A percentile compares a stretch with the other conserved stretches of the same genome.
phyloP scores from a whole-genome alignment of 768 basidiomycete species.

The Tulasnella sp. region DNA sequence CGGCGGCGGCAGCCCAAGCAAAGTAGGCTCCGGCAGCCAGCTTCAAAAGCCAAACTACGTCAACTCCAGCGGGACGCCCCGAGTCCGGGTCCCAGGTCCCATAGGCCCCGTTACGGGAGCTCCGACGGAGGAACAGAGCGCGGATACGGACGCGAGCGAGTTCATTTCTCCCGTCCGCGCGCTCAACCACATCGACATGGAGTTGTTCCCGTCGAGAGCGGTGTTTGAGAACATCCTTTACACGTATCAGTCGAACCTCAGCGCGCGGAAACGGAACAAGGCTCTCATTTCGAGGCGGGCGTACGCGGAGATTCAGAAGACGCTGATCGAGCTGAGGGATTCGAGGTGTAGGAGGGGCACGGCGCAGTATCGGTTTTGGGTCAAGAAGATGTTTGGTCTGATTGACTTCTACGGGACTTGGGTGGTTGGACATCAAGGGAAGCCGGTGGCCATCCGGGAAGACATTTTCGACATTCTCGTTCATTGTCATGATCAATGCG shows the following conservation, averaged over 20 bases:
- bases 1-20: not conserved
- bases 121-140: not conserved
- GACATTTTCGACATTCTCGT: conserved; percentile 13
- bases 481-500: conserved; percentile 13
- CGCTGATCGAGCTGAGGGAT: conserved; percentile 2
- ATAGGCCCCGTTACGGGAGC: not conserved
- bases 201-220: conserved; percentile 2
- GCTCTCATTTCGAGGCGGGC: conserved; percentile 8
- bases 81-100: not conserved
- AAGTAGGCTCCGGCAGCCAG: not conserved
- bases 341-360: conserved; percentile 12
- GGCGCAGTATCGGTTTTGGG: conserved; percentile 12
- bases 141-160: not conserved
- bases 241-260: conserved; percentile 11
- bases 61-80: not conserved
- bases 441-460: conserved; percentile 11
- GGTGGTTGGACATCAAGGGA: conserved; percentile 11
- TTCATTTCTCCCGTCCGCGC: conserved; percentile 5
- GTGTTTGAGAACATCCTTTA: conserved; percentile 11
- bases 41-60: not conserved
- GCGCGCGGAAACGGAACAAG: conserved; percentile 10
- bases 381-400: conserved; percentile 13
- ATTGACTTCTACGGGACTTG: conserved; percentile 11
- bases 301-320: conserved; percentile 11
- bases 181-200: conserved; percentile 9